phyloP scores from a whole-genome alignment of 768 basidiomycete genomes.

The Glaciozyma antarctica region DNA sequence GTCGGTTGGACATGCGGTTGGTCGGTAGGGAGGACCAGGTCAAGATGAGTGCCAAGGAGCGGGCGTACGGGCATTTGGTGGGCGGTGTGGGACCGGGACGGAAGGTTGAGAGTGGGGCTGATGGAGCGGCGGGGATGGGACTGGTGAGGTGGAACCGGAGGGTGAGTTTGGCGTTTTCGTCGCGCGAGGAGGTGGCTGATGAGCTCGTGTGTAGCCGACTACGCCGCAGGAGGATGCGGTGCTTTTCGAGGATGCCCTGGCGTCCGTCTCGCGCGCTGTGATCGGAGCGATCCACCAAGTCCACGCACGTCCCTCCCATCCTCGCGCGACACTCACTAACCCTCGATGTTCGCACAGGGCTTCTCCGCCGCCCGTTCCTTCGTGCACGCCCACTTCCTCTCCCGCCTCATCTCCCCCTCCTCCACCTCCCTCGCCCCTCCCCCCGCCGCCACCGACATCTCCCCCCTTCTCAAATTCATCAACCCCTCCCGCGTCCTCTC shows the following conservation, averaged over 20 bases:
- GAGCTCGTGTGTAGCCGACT: constrained; percentile 23
- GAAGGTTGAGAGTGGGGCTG: constrained; percentile 19
- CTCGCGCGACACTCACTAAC: neutral
- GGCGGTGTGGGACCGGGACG: constrained; percentile 30
- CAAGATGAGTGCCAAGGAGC: constrained; percentile 17
- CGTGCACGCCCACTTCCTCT: constrained; percentile 78
- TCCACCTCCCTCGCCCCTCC: constrained; percentile 84
- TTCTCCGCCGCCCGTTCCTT: constrained; percentile 78
- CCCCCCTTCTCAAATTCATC: constrained; percentile 65
- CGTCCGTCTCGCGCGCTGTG: constrained; percentile 74
- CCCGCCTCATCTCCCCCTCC: constrained; percentile 62
- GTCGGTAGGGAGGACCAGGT: constrained; percentile 24
- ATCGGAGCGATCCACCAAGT: constrained; percentile 82
- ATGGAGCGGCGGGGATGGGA: constrained; percentile 55
- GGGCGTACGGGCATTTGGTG: constrained; percentile 30
- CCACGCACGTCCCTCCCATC: constrained; percentile 47
- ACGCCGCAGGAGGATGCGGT: constrained; percentile 21
- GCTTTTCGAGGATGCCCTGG: constrained; percentile 78
- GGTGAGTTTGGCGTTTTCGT: constrained; percentile 44
- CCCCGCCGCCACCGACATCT: constrained; percentile 72
- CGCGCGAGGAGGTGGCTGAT: constrained; percentile 37
- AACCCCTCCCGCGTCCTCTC: constrained; percentile 69
- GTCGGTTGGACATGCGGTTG: constrained; percentile 12
- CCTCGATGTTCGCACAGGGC: constrained; percentile 35
- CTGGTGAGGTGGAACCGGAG: constrained; percentile 72